A percentile compares a stretch with the other conserved stretches of the same genome.
Conservation (phyloP, 345 rosid species). For the Heritiera littoralis region DNA sequence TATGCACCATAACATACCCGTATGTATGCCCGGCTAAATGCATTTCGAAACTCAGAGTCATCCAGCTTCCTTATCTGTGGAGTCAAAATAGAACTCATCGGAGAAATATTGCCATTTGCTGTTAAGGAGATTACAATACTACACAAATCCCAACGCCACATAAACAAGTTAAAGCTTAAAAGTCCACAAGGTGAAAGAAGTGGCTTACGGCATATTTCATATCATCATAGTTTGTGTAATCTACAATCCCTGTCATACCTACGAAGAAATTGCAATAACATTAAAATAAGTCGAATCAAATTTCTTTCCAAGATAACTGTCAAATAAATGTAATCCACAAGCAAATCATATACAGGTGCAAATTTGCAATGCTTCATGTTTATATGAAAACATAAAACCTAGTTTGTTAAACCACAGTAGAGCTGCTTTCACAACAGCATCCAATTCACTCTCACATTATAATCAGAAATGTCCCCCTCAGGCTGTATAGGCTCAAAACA, state of each 20-base stretch:
- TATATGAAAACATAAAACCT: not conserved
- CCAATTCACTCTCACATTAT: not conserved
- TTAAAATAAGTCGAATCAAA: not conserved
- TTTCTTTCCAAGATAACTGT: not conserved
- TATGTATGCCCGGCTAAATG: conserved; percentile 76
- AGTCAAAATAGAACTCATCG: conserved; percentile 17
- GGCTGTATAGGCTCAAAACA: not conserved
- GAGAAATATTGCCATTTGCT: not conserved
- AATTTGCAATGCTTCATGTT: not conserved
- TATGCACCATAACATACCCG: conserved; percentile 52
- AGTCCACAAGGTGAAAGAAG: not conserved
- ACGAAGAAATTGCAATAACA: conserved; percentile 23
- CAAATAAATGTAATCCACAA: not conserved
- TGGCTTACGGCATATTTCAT: conserved; percentile 93
- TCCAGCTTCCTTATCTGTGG: conserved; percentile 82
- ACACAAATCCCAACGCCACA: not conserved
- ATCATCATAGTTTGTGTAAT: conserved; percentile 83
- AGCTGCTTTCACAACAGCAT: not conserved
- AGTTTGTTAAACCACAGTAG: not conserved
- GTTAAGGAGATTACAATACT: not conserved
- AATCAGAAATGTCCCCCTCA: not conserved
- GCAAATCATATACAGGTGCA: not conserved
- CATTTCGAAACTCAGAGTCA: conserved; percentile 83
- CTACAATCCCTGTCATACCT: conserved; percentile 93
- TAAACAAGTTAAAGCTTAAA: not conserved